phyloP scores from a whole-genome alignment of 192 early-diverging fungal genomes.

The Diversispora eburnea region DNA sequence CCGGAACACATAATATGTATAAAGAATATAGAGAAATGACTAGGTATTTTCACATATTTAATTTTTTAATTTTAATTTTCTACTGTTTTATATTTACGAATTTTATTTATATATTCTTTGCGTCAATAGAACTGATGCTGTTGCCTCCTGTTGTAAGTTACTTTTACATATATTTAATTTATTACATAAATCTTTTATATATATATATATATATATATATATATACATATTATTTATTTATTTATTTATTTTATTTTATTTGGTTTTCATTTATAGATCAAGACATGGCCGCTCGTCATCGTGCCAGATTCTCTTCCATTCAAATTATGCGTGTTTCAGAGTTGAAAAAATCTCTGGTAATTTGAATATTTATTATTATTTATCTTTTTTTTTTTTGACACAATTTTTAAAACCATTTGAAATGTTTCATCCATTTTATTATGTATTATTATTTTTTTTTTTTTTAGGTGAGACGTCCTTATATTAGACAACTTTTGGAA shows the following conservation, averaged over 20 bases:
- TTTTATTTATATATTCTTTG: background rate
- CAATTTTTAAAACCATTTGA: too few relatives aligned
- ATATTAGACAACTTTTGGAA: conserved; percentile 94
- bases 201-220: too few relatives aligned
- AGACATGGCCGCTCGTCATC: conserved; percentile 98
- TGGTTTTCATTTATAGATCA: conserved; percentile 20
- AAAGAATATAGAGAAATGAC: conserved; percentile 99
- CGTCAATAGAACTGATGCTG: conserved; percentile 47
- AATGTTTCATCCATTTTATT: too few relatives aligned
- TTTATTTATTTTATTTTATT: background rate
- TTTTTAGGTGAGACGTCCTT: conserved; percentile 73
- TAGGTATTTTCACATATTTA: conserved; percentile 40
- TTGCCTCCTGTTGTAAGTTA: conserved; percentile 58
- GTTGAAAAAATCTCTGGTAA: conserved; percentile 82
- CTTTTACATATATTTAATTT: background rate
- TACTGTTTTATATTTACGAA: background rate
- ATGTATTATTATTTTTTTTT: too few relatives aligned
- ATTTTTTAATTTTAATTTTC: background rate
- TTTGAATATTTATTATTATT: background rate
- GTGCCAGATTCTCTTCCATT: conserved; percentile 94
- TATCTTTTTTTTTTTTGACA: background rate
- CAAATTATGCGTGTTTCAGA: conserved; percentile 98
- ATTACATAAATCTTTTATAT: background rate
- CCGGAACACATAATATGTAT: conserved; percentile 99
- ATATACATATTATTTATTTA: background rate